These are phyloP conservation scores for Cucurbita ficifolia DNA, from an alignment of 306 rosid species.

Conservation along the genomic window DNA sequence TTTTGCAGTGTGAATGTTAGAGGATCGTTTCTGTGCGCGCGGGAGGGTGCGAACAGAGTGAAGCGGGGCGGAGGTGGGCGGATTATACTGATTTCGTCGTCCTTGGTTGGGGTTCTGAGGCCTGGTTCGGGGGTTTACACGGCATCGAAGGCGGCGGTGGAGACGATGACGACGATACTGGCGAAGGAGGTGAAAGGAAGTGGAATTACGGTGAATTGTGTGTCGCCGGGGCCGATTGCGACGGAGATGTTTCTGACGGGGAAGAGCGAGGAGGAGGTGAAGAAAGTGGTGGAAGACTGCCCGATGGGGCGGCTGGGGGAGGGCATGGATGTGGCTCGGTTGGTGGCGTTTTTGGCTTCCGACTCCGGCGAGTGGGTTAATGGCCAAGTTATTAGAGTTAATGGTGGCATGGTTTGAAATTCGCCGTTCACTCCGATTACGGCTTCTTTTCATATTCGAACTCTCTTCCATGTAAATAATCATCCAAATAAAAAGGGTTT, in stretches of 20 bases:
- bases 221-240: conserved; percentile 32
- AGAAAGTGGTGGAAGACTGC: conserved; percentile 10
- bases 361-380: conserved; percentile 40
- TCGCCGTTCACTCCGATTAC: background rate
- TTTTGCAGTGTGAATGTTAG: conserved; percentile 13
- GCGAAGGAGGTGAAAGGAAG: conserved; percentile 41
- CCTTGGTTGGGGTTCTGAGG: conserved; percentile 5
- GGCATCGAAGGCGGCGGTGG: conserved; percentile 38
- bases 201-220: conserved; percentile 26
- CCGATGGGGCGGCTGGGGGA: conserved; percentile 35
- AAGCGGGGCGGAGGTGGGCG: conserved; percentile 24
- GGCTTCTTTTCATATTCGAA: no score
- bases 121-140: conserved; percentile 26
- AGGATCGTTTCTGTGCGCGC: conserved; percentile 20
- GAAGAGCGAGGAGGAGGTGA: conserved; percentile 18
- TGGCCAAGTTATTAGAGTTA: conserved; percentile 29
- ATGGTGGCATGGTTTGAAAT: conserved; percentile 19
- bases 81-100: conserved; percentile 18
- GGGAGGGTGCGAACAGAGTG: conserved; percentile 22
- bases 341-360: conserved; percentile 29
- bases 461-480: no score
- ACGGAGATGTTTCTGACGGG: conserved; percentile 29
- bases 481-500: no score
- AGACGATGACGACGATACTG: conserved; percentile 25
- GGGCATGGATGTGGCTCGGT: conserved; percentile 16